These are phyloP conservation scores for Ilyonectria robusta DNA, from an alignment of 2,329 filamentous ascomycete genomes.

Conservation along the genomic window DNA sequence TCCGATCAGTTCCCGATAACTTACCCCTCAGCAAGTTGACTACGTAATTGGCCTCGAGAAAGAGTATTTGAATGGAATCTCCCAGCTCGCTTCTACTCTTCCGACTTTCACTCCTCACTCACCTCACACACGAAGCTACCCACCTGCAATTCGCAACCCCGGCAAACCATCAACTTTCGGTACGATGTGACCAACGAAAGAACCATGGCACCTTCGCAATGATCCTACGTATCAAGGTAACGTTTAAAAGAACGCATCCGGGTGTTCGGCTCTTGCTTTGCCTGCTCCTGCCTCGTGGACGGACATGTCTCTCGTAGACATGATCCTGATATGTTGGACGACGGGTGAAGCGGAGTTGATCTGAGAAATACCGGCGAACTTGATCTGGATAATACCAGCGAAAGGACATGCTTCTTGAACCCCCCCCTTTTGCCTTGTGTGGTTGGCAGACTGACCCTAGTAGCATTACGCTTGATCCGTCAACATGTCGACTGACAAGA, in stretches of 20 bases:
- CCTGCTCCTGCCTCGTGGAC: constrained; percentile 12
- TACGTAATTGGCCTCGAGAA: background rate
- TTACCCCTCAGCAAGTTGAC: constrained; percentile 37
- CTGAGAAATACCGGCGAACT: constrained; percentile 88
- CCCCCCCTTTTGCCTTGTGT: constrained; percentile 47
- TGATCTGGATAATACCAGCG: constrained; percentile 91
- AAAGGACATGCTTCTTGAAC: constrained; percentile 86
- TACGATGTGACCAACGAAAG: constrained; percentile 48
- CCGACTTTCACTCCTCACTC: background rate
- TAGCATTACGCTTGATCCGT: constrained; percentile 61
- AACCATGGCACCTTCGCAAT: constrained; percentile 47
- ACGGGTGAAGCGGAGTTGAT: constrained; percentile 55
- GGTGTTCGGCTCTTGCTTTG: constrained; percentile 56
- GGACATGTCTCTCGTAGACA: background rate
- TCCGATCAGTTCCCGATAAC: constrained; percentile 25
- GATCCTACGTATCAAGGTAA: constrained; percentile 60
- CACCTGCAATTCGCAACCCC: background rate
- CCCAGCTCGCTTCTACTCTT: background rate
- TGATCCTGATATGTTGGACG: constrained; percentile 22
- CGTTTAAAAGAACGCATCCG: constrained; percentile 62
- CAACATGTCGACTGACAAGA: constrained; percentile 86
- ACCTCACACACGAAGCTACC: background rate
- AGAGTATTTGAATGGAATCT: constrained; percentile 12
- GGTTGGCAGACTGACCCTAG: constrained; percentile 62
- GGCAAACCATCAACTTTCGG: constrained; percentile 30